phyloP scores from a whole-genome alignment of 2,329 filamentous ascomycete genomes.

The Calonectria hongkongensis region DNA sequence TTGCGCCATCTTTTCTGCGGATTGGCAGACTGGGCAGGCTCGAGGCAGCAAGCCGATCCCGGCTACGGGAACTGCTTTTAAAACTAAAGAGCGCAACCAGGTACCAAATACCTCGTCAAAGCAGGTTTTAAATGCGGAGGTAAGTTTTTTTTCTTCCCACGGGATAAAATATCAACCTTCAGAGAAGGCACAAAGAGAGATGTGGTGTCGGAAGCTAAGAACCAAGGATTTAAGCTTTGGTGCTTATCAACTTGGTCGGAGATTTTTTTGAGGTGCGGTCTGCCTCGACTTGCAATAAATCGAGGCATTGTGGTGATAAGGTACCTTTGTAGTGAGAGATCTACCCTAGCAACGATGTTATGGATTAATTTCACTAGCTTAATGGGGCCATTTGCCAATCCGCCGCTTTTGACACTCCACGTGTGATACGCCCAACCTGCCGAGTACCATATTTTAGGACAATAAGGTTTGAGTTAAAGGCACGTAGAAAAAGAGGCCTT shows the following conservation, averaged over 20 bases:
- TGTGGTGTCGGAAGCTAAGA: background rate
- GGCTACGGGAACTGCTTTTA: background rate
- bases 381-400: no score
- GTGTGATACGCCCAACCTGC: background rate
- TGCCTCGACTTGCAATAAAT: slow-evolving; percentile 6
- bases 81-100: background rate
- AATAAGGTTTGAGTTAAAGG: background rate
- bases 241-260: background rate
- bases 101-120: no score
- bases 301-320: background rate
- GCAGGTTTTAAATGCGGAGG: background rate
- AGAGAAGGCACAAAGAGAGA: background rate
- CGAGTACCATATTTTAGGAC: no score
- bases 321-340: slow-evolving; percentile 5
- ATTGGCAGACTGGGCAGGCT: background rate
- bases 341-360: background rate
- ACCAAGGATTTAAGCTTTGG: slow-evolving; percentile 10
- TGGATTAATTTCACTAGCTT: background rate
- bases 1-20: slow-evolving; percentile 39
- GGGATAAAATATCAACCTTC: background rate
- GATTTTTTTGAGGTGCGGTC: background rate
- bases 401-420: background rate
- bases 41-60: background rate
- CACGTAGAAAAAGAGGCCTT: background rate
- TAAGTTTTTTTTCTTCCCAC: background rate